Evolutionary conservation across 2,329 filamentous ascomycete species (phyloP).

Genomic region (Aplosporella prunicola): DNA sequence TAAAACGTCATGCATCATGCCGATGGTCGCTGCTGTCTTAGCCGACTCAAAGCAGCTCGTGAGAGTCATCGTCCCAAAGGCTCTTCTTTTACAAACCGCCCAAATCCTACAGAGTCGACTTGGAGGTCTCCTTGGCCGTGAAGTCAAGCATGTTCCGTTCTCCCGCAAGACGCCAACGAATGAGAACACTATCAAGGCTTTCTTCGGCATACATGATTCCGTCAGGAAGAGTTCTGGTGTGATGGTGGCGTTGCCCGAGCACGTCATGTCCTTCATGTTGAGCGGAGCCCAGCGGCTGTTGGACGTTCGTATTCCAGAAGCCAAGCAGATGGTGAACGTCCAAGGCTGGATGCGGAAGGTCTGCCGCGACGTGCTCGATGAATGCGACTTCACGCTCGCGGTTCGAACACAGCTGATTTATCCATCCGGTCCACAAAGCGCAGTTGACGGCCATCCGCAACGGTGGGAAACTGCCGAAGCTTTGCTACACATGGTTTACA

Average conservation of each 20-base stretch:
- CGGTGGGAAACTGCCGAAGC: constrained; percentile 32
- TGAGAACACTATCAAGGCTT: constrained; percentile 20
- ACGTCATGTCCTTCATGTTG: constrained; percentile 55
- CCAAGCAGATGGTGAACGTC: constrained; percentile 40
- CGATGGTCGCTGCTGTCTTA: constrained; percentile 46
- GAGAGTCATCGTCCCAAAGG: constrained; percentile 48
- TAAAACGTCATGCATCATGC: constrained; percentile 59
- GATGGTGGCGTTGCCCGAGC: constrained; percentile 53
- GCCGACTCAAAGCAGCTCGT: constrained; percentile 36
- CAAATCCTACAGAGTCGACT: constrained; percentile 47
- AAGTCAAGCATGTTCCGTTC: constrained; percentile 49
- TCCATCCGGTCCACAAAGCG: constrained; percentile 32
- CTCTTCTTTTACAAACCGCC: constrained; percentile 48
- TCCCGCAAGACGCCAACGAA: constrained; percentile 41
- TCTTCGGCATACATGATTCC: constrained; percentile 32
- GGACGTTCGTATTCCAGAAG: constrained; percentile 35
- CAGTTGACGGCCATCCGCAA: constrained; percentile 31
- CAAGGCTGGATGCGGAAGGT: constrained; percentile 42
- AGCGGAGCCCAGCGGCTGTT: constrained; percentile 50
- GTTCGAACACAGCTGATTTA: constrained; percentile 36
- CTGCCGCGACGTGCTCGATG: constrained; percentile 55
- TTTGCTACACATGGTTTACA: constrained; percentile 24
- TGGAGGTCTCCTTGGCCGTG: constrained; percentile 45
- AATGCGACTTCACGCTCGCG: constrained; percentile 42
- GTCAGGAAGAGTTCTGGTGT: constrained; percentile 40